Conservation (phyloP, 1,284 basidiomycete species). For the Phylloporus sp. region DNA sequence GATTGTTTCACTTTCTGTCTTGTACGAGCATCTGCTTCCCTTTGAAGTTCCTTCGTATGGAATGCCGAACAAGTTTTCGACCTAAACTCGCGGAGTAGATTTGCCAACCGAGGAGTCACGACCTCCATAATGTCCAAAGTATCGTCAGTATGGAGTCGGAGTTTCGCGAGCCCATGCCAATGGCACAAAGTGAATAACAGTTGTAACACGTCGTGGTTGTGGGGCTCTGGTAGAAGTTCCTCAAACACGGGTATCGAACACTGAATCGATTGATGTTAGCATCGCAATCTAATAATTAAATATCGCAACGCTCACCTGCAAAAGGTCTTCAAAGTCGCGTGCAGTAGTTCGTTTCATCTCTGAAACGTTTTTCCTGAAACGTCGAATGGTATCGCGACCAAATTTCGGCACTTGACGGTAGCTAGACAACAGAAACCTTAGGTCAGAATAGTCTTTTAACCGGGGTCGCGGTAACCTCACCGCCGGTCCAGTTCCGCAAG, state of each 20-base stretch:
- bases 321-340: conserved; percentile 24
- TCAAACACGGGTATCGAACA: conserved; percentile 22
- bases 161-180: conserved; percentile 24
- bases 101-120: neutral
- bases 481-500: neutral
- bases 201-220: neutral
- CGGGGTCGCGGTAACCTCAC: neutral
- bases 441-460: neutral
- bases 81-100: neutral
- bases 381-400: conserved; percentile 5
- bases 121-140: neutral
- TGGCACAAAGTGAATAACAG: conserved; percentile 14
- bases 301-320: conserved; percentile 14
- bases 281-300: neutral
- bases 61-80: neutral
- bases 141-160: conserved; percentile 1
- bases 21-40: neutral
- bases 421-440: neutral
- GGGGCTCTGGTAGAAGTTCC: conserved; percentile 11
- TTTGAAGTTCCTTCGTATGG: neutral
- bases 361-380: conserved; percentile 11
- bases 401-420: conserved; percentile 9
- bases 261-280: neutral
- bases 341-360: conserved; percentile 13
- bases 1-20: neutral